Base-by-base conservation (phyloP, 2,329 filamentous ascomycete genomes). In the Paecilomyces niveus region DNA sequence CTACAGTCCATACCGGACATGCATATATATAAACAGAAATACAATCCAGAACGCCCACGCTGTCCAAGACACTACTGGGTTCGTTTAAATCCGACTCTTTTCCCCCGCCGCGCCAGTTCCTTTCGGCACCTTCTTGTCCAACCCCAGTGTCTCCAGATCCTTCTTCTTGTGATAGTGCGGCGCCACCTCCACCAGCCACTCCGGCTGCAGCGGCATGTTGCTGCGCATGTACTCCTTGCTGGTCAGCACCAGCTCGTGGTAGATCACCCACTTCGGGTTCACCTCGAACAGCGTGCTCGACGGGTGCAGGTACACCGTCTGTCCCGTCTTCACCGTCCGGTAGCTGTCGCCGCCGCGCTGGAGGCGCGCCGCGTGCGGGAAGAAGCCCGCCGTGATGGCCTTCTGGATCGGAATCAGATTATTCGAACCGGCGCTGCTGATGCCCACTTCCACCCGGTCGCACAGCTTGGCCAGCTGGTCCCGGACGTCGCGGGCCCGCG, bases 161-260 rank as follows among this genome's bases (percentile, higher is more conserved):
- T 91, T 89, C 78, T 89, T 89, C 77, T 96, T 97, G 73, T 97
- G 90, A 70, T 92, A 96, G 77, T 97, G 94, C 62, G 93, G 93
- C 61, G 94, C 94, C 61, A 94, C 85, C 75, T 97, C 93, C 6
- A 86, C 84, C 66, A 99, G 72, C 92, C 92, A 97, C 70, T 86
- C 85, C 0, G 89, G 81, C 69, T 95, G 87, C 56, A 97, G 84
- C 0, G 92, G 92, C 81, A 96, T 87, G 59, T 89, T 89, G 67
- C 85, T 90, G 24, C 93, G 82, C 87, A 96, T 95, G 73, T 93
- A 99, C 79, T 97, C 93, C 78, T 95, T 95, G 24, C 89, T 95
- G 24, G 94, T 99, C 67, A 97, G 82, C 7, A 97, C 90, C 21
- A 99, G 80, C 56, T 86, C 88, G 70, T 89, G 90, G 74, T 94